Percentiles rank a stretch among this genome's conserved stretches.
These are phyloP conservation scores for Tuber brumale DNA, from an alignment of 495 filamentous ascomycete genomes.

Conservation along the genomic window DNA sequence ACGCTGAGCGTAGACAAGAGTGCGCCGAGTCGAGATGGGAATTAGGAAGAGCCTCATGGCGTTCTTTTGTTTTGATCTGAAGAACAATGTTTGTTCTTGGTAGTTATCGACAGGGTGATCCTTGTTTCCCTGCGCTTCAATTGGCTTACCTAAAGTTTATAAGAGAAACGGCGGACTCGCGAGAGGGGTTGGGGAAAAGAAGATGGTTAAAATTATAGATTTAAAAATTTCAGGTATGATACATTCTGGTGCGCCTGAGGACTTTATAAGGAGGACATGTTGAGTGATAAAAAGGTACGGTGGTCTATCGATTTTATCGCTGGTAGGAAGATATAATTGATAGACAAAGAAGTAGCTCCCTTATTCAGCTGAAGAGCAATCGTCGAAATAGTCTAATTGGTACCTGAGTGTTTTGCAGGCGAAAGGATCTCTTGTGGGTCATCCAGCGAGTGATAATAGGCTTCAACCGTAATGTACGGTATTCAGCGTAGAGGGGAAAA, in stretches of 20 bases:
- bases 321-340: neutral
- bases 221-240: neutral
- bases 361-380: neutral
- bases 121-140: neutral
- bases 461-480: neutral
- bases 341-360: neutral
- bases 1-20: constrained; percentile 88
- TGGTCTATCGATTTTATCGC: neutral
- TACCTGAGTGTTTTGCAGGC: neutral
- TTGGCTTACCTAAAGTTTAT: neutral
- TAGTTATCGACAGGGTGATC: neutral
- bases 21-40: constrained; percentile 82
- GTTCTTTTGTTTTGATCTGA: neutral
- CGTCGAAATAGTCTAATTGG: neutral
- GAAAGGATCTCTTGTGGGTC: neutral
- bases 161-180: neutral
- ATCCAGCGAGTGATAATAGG: neutral
- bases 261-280: neutral
- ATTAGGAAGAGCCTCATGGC: constrained; percentile 91
- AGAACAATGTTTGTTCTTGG: neutral
- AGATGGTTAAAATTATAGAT: neutral
- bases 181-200: neutral
- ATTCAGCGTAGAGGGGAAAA: neutral
- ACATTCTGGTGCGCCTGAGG: neutral
- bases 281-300: neutral